phyloP scores from a whole-genome alignment of 2,329 filamentous ascomycete species.

The Ophiocordyceps camponoti-floridani region DNA sequence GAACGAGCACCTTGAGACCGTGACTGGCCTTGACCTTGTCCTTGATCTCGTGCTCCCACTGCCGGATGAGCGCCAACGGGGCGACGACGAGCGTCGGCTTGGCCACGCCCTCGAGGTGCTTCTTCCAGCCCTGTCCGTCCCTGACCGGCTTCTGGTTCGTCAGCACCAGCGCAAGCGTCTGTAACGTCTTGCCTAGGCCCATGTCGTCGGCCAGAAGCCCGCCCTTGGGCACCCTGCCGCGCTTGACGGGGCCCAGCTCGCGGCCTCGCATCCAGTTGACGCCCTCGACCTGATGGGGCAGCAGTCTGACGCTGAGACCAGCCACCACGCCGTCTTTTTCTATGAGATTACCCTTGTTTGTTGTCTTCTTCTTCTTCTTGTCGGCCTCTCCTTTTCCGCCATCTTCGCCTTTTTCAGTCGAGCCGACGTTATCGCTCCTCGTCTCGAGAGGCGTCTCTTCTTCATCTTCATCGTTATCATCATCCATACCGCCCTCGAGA shows the following conservation, averaged over 20 bases:
- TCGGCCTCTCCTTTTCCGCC: neutral
- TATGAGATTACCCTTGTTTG: constrained; percentile 4
- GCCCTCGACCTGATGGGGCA: constrained; percentile 89
- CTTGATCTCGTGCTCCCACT: constrained; percentile 90
- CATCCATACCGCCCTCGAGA: constrained; percentile 66
- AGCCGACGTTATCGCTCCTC: neutral
- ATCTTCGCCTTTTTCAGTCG: neutral
- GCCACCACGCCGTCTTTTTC: constrained; percentile 40
- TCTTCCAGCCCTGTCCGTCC: constrained; percentile 42
- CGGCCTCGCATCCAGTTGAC: constrained; percentile 91
- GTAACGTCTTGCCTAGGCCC: constrained; percentile 91
- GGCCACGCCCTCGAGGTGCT: constrained; percentile 48
- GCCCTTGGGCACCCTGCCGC: constrained; percentile 67
- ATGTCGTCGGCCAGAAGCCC: constrained; percentile 95
- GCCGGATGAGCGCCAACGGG: constrained; percentile 81
- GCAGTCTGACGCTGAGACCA: constrained; percentile 69
- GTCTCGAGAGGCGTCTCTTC: constrained; percentile 9
- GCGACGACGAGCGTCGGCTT: constrained; percentile 83
- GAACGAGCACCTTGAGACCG: constrained; percentile 64
- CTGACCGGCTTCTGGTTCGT: constrained; percentile 54
- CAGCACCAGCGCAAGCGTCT: constrained; percentile 77
- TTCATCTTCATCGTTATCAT: constrained; percentile 41
- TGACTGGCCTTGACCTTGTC: constrained; percentile 58
- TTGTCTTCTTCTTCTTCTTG: constrained; percentile 7
- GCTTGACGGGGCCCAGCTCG: constrained; percentile 72